Conservation (phyloP, 2,329 filamentous ascomycete genomes). For the Colletotrichum neosansevieriae region DNA sequence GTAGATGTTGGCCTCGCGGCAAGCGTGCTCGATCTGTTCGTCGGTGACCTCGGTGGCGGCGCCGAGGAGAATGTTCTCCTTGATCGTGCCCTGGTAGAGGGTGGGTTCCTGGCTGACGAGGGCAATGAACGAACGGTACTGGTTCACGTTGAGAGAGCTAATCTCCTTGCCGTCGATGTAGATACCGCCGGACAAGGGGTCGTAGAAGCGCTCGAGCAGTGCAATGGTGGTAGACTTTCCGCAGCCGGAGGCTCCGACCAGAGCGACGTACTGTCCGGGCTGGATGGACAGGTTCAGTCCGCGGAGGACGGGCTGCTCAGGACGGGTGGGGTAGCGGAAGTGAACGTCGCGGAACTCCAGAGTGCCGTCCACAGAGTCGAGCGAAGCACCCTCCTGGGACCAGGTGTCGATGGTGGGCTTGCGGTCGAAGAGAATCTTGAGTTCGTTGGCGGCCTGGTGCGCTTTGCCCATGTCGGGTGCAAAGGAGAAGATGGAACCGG, state of each 20-base stretch:
- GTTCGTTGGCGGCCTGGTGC: constrained; percentile 81
- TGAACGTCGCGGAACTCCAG: constrained; percentile 94
- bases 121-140: constrained; percentile 85
- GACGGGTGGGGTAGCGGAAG: constrained; percentile 92
- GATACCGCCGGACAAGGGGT: constrained; percentile 83
- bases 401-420: constrained; percentile 86
- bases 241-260: constrained; percentile 94
- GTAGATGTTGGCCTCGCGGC: constrained; percentile 91
- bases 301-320: constrained; percentile 90
- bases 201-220: constrained; percentile 93
- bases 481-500: constrained; percentile 89
- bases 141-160: constrained; percentile 82
- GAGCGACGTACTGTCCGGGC: constrained; percentile 85
- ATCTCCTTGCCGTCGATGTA: constrained; percentile 88
- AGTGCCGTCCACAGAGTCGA: constrained; percentile 76
- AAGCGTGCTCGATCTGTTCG: constrained; percentile 79
- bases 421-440: constrained; percentile 87
- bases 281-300: constrained; percentile 81
- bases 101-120: constrained; percentile 96
- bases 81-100: constrained; percentile 91
- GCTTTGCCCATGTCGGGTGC: constrained; percentile 95
- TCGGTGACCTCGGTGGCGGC: constrained; percentile 76
- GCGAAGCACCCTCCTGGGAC: constrained; percentile 74
- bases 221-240: constrained; percentile 96
- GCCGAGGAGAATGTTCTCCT: constrained; percentile 89